phyloP scores from a whole-genome alignment of 805 yeast genomes.

The Wickerhamomyces queroliae region DNA sequence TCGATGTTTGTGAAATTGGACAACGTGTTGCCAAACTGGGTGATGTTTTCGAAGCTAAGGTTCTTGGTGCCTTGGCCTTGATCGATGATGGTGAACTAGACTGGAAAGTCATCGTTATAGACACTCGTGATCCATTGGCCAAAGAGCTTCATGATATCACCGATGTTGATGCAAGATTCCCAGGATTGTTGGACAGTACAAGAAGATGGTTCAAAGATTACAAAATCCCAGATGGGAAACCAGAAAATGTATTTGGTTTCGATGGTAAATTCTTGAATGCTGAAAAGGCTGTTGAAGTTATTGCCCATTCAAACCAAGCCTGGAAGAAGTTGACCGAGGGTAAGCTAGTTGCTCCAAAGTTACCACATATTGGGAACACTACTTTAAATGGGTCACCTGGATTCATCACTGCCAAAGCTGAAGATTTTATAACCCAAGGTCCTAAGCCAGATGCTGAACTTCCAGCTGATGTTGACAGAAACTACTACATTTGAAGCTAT shows the following conservation, averaged over 20 bases:
- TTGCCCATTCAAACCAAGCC: constrained; percentile 59
- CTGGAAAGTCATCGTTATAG: constrained; percentile 82
- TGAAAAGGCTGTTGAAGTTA: constrained; percentile 51
- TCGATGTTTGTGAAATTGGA: constrained; percentile 84
- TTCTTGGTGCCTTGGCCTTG: constrained; percentile 71
- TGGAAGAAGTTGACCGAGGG: constrained; percentile 58
- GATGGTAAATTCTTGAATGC: constrained; percentile 59
- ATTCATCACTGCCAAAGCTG: constrained; percentile 28
- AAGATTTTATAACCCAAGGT: constrained; percentile 15
- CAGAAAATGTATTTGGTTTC: constrained; percentile 69
- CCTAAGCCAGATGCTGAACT: constrained; percentile 25
- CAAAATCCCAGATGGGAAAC: constrained; percentile 79
- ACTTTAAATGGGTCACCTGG: constrained; percentile 48
- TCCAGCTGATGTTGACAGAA: constrained; percentile 8
- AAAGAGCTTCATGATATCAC: constrained; percentile 50
- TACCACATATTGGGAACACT: constrained; percentile 41
- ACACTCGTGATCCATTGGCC: constrained; percentile 61
- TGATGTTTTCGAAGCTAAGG: constrained; percentile 57
- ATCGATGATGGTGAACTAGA: constrained; percentile 95
- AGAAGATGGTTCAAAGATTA: constrained; percentile 79
- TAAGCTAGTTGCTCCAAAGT: constrained; percentile 28
- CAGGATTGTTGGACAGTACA: constrained; percentile 65
- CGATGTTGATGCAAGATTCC: constrained; percentile 64
- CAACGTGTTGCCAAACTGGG: constrained; percentile 50
- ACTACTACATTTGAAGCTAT: constrained; percentile 6